These are phyloP conservation scores for Euphorbia tirucalli DNA, from an alignment of 345 rosid species.

Conservation along the genomic window DNA sequence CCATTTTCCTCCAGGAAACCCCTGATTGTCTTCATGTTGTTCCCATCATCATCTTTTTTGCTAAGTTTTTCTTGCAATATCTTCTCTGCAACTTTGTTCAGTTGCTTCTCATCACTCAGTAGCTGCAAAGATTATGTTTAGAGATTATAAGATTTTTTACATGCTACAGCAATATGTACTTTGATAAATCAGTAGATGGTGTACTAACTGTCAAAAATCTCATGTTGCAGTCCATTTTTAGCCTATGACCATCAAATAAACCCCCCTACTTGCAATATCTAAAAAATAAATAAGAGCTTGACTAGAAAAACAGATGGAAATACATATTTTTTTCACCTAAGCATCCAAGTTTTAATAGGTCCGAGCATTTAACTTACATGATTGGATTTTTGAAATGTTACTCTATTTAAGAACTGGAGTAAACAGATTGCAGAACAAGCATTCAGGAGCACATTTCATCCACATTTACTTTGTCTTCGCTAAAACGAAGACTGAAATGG, in stretches of 20 bases:
- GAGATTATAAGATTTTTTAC: constrained; percentile 13
- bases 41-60: constrained; percentile 27
- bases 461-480: not conserved
- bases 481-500: not conserved
- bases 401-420: not conserved
- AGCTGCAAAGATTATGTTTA: too few relatives aligned
- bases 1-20: constrained; percentile 53
- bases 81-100: constrained; percentile 39
- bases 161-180: not conserved
- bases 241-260: not conserved
- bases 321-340: too few relatives aligned
- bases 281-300: not conserved
- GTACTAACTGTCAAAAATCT: not conserved
- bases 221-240: not conserved
- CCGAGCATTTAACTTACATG: not conserved
- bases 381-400: not conserved
- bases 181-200: not conserved
- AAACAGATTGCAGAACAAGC: constrained; percentile 2
- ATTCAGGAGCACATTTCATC: not conserved
- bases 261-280: not conserved
- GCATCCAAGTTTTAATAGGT: not conserved
- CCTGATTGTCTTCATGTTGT: constrained; percentile 32
- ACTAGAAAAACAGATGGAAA: not conserved
- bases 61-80: constrained; percentile 29
- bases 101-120: constrained; percentile 45